Percentiles rank a stretch among this genome's conserved stretches.
Conservation (phyloP, 164 flowering plant genomes). For the Malania oleifera region DNA sequence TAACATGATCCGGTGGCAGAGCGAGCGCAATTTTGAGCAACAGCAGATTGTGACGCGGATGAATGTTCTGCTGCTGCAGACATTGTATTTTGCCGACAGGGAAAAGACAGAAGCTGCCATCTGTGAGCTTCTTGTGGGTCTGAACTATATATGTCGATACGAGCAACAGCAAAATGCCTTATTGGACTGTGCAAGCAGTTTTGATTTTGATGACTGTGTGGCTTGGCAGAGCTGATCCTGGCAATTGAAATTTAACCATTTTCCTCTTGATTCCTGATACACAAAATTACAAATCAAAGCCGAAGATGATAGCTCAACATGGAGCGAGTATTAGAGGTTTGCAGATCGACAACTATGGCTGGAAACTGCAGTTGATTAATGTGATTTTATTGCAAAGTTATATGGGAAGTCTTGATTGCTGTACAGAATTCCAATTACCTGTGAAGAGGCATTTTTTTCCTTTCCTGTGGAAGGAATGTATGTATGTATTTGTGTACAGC, state of each 20-base stretch:
- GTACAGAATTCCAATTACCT: conserved; percentile 22
- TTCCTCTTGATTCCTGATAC: conserved; percentile 6
- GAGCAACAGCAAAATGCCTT: conserved; percentile 95
- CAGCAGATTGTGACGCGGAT: conserved; percentile 68
- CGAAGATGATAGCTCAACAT: conserved; percentile 13
- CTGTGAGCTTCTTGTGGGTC: conserved; percentile 81
- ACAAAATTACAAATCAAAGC: conserved; percentile 11
- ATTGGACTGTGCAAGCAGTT: conserved; percentile 90
- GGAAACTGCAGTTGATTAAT: conserved; percentile 12
- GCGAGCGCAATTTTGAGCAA: conserved; percentile 91
- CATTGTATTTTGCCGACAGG: conserved; percentile 84
- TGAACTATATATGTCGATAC: conserved; percentile 89
- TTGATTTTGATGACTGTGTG: conserved; percentile 77
- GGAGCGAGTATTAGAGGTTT: conserved; percentile 25
- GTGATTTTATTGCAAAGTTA: conserved; percentile 22
- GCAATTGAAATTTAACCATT: not conserved
- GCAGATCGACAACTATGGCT: conserved; percentile 4
- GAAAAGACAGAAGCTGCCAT: conserved; percentile 74
- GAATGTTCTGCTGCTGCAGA: conserved; percentile 88
- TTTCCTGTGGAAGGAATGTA: conserved; percentile 9
- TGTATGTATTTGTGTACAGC: conserved; percentile 9
- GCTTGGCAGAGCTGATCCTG: conserved; percentile 49
- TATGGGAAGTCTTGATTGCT: conserved; percentile 23
- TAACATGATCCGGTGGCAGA: conserved; percentile 97
- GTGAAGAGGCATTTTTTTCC: conserved; percentile 12